Conservation (phyloP, 2,329 filamentous ascomycete species). For the Whalleya microplaca region DNA sequence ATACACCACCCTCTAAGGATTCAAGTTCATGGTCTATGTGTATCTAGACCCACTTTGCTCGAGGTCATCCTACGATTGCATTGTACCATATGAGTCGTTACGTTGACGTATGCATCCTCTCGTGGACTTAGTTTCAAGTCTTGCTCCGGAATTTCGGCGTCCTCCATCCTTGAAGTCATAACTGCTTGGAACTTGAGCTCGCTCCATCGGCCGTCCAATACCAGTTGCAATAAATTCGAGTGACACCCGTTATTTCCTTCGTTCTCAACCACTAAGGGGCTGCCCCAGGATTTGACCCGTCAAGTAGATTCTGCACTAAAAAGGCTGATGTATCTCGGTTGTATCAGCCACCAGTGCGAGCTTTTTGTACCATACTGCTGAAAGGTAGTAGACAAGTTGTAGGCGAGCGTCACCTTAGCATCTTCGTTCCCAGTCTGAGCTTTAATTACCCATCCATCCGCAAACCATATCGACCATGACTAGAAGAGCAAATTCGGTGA, state of each 20-base stretch:
- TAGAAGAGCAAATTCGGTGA: constrained; percentile 37
- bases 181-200: constrained; percentile 22
- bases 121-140: constrained; percentile 24
- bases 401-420: constrained; percentile 18
- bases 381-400: constrained; percentile 13
- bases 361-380: constrained; percentile 25
- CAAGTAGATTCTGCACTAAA: constrained; percentile 23
- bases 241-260: constrained; percentile 27
- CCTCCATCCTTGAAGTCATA: constrained; percentile 25
- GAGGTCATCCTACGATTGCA: constrained; percentile 27
- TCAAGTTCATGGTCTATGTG: constrained; percentile 18
- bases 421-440: constrained; percentile 10
- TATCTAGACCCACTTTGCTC: constrained; percentile 27
- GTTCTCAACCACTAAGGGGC: constrained; percentile 24
- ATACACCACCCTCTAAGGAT: constrained; percentile 22
- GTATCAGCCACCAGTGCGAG: constrained; percentile 26
- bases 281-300: constrained; percentile 31
- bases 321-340: constrained; percentile 24
- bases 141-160: constrained; percentile 27
- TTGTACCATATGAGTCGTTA: constrained; percentile 23
- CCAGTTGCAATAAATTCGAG: constrained; percentile 27
- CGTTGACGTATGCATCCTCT: constrained; percentile 21
- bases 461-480: constrained; percentile 27
- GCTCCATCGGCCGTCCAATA: constrained; percentile 22
- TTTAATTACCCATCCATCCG: constrained; percentile 19